These are phyloP conservation scores for Stagonosporopsis rhizophila DNA, from an alignment of 2,329 filamentous ascomycete species.

Conservation along the genomic window DNA sequence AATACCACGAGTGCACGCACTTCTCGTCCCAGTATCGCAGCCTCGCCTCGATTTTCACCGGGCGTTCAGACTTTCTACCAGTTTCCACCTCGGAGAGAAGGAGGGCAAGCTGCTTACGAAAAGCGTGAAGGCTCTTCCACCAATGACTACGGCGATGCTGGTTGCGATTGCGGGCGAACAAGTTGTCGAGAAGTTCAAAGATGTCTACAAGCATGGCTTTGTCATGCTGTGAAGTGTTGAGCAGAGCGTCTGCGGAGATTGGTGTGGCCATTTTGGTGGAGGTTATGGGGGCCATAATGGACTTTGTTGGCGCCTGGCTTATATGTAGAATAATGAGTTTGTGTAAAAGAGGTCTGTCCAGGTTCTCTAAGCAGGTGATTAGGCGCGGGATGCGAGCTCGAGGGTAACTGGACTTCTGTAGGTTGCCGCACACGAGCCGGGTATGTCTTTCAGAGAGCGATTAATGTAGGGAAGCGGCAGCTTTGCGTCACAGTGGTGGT, in stretches of 20 bases:
- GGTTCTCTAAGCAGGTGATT: background rate
- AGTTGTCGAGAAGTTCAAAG: conserved; percentile 69
- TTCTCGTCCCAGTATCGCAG: conserved; percentile 51
- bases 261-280: conserved; percentile 21
- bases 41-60: conserved; percentile 37
- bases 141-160: conserved; percentile 83
- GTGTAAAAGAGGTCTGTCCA: background rate
- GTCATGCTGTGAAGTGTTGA: conserved; percentile 31
- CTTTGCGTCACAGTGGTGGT: conserved; percentile 23
- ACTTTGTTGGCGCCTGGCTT: background rate
- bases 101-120: conserved; percentile 70
- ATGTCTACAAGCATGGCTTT: conserved; percentile 48
- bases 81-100: conserved; percentile 54
- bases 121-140: conserved; percentile 76
- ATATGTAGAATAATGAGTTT: background rate
- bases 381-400: conserved; percentile 14
- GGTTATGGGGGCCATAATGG: conserved; percentile 22
- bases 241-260: conserved; percentile 31
- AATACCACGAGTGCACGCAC: conserved; percentile 46
- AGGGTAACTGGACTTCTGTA: conserved; percentile 10
- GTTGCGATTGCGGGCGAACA: conserved; percentile 87
- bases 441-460: conserved; percentile 7
- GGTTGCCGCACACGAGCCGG: conserved; percentile 17
- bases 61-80: conserved; percentile 28
- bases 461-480: conserved; percentile 10